Evolutionary conservation across 495 filamentous ascomycete species (phyloP).

Genomic region (Aspergillus steynii): DNA sequence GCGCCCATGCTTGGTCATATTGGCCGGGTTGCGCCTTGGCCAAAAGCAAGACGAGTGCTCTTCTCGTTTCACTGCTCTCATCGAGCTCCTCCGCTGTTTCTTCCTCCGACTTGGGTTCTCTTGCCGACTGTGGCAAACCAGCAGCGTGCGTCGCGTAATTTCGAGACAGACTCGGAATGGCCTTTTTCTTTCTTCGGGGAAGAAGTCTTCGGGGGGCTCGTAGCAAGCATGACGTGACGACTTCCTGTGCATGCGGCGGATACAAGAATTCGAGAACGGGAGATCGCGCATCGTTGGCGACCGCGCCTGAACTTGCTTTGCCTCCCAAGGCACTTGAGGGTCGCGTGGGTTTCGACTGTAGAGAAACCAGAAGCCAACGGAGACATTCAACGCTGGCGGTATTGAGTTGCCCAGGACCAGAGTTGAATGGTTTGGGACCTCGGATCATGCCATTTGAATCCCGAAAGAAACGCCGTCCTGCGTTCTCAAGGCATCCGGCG

Average conservation of each 20-base stretch:
- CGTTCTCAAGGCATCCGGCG: constrained; percentile 73
- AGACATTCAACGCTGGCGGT: constrained; percentile 57
- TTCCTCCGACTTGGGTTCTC: background rate
- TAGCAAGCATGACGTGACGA: constrained; percentile 23
- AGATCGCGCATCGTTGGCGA: constrained; percentile 20
- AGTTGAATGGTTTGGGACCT: constrained; percentile 60
- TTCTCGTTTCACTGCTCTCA: constrained; percentile 12
- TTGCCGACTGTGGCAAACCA: constrained; percentile 8
- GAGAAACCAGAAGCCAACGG: constrained; percentile 42
- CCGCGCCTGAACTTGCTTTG: constrained; percentile 13
- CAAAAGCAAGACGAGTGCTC: constrained; percentile 23
- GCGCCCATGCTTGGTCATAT: constrained; percentile 39
- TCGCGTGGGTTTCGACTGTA: constrained; percentile 25
- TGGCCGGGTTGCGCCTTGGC: constrained; percentile 12
- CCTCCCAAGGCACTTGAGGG: constrained; percentile 18
- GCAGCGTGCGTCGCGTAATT: constrained; percentile 32
- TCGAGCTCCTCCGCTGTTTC: background rate
- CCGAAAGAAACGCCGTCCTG: constrained; percentile 67
- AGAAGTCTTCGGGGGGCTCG: constrained; percentile 27
- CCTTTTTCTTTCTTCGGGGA: constrained; percentile 32
- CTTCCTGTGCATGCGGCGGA: constrained; percentile 29
- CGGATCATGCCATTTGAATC: constrained; percentile 53
- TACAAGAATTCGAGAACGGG: constrained; percentile 47
- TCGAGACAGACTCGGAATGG: constrained; percentile 24
- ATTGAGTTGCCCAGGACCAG: constrained; percentile 67